A percentile compares a stretch with the other conserved stretches of the same genome.
Evolutionary conservation across 768 basidiomycete species (phyloP).

Genomic region (Amylocystis lapponica): DNA sequence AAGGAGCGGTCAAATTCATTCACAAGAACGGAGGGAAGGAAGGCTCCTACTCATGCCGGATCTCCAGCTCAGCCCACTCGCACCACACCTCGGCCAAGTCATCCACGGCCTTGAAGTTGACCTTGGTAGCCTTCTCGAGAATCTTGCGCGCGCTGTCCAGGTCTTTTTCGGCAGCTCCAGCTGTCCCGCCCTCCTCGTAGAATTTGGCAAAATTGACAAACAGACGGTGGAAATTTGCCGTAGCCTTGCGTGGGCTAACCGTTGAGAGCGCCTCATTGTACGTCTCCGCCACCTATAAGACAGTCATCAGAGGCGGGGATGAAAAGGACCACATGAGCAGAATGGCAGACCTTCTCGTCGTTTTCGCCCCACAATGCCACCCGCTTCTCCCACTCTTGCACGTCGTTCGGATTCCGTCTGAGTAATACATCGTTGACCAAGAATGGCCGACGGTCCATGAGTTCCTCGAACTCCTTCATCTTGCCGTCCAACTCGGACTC

Average conservation of each 20-base stretch:
- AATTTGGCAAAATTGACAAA: conserved; percentile 96
- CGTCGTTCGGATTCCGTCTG: conserved; percentile 92
- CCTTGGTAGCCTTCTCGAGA: conserved; percentile 85
- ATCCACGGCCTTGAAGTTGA: conserved; percentile 93
- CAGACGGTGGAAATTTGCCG: conserved; percentile 82
- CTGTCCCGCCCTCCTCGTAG: conserved; percentile 91
- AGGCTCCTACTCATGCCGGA: conserved; percentile 83
- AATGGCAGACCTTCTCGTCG: conserved; percentile 73
- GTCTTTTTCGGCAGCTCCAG: conserved; percentile 74
- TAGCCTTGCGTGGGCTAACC: conserved; percentile 82
- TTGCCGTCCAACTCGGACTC: conserved; percentile 80
- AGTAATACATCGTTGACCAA: conserved; percentile 93
- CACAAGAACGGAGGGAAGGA: neutral
- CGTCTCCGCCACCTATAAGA: conserved; percentile 77
- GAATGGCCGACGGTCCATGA: conserved; percentile 95
- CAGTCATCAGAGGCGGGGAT: neutral
- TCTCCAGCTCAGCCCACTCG: conserved; percentile 98
- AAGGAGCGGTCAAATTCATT: neutral
- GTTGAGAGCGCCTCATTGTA: conserved; percentile 88
- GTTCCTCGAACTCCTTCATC: conserved; percentile 89
- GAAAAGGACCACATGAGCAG: conserved; percentile 1
- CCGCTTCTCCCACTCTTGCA: conserved; percentile 99
- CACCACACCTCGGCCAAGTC: conserved; percentile 99
- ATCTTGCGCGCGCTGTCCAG: conserved; percentile 86
- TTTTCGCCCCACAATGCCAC: conserved; percentile 90